Base-by-base conservation (phyloP, 1,284 basidiomycete genomes). In the Stygiomarasmius scandens region DNA sequence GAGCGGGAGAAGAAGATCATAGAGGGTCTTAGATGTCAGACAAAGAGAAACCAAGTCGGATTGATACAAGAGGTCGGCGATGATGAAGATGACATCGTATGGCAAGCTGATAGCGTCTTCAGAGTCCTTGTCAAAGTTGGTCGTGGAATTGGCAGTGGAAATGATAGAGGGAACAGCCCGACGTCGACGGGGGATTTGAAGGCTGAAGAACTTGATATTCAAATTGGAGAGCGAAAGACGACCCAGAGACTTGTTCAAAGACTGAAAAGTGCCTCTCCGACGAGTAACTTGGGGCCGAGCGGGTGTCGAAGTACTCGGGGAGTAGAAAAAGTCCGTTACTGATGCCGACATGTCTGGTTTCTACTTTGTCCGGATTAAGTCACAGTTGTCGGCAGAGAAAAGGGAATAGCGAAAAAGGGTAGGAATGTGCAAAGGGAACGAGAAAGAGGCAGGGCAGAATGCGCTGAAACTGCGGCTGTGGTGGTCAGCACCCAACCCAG, bases 31-130 rank as follows among this genome's bases (percentile, higher is more conserved):
- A 45, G 73, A 77, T 6, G 71, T 67, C 36, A 77, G 62, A 53
- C 71, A 73, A 58, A 77, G 68, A 58, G 57, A 73, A 44, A 77
- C 69, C 36, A 77, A 67, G 50, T 76, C 74, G 6, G 65, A 60
- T 38, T 72, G 67, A 0, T 67, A 59, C 10, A 78, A 63, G 2
- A 72, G 62, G 32, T 71, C 68, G 2, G 69, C 72, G 36, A 78
- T 74, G 58, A 75, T 74, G 23, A 69, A 62, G 4, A 77, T 60
- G 23, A 78, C 69, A 45, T 78, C 76, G 12, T 65, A 64, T 14
- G 74, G 74, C 16, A 77, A 60, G 0, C 62, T 23, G 66, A 29
- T 32, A 11, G 12, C 32, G 19, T 32, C 29, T 27, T 27, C 49
- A 3, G 24, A 24, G 3, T 50, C 49, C 11, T 27, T 34, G 10